Conservation (phyloP, 2,329 filamentous ascomycete genomes). For the Corinectria fuckeliana region DNA sequence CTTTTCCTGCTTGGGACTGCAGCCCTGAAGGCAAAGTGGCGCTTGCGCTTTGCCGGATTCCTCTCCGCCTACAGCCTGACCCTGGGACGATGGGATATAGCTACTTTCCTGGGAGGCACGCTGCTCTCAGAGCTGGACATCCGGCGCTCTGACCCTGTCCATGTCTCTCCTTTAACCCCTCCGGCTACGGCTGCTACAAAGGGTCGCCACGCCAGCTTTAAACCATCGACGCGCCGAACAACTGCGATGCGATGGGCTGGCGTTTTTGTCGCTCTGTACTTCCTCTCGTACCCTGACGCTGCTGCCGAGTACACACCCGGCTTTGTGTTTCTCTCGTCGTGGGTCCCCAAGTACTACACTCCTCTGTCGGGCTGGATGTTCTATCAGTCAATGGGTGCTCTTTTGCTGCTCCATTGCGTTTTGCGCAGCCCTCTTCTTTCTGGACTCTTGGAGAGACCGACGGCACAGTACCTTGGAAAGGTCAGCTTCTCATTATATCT, state of each 20-base stretch:
- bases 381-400: constrained; percentile 47
- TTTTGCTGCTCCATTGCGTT: constrained; percentile 45
- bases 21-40: constrained; percentile 44
- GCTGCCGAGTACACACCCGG: constrained; percentile 48
- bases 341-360: constrained; percentile 46
- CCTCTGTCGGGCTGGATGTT: constrained; percentile 49
- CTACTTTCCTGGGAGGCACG: constrained; percentile 47
- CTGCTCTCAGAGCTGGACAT: constrained; percentile 48
- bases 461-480: constrained; percentile 47
- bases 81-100: constrained; percentile 50
- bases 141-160: constrained; percentile 25
- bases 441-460: constrained; percentile 38
- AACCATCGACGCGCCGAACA: constrained; percentile 19
- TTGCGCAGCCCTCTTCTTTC: constrained; percentile 42
- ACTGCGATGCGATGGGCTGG: constrained; percentile 36
- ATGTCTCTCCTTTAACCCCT: constrained; percentile 17
- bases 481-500: constrained; percentile 52
- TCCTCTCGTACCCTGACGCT: constrained; percentile 49
- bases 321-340: constrained; percentile 42
- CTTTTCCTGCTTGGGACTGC: constrained; percentile 49
- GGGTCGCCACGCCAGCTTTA: constrained; percentile 9
- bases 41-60: constrained; percentile 38
- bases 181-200: constrained; percentile 18
- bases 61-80: constrained; percentile 44
- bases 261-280: constrained; percentile 44